Evolutionary conservation across 306 rosid genomes (phyloP).

Genomic region (Pterocarpus santalinus): DNA sequence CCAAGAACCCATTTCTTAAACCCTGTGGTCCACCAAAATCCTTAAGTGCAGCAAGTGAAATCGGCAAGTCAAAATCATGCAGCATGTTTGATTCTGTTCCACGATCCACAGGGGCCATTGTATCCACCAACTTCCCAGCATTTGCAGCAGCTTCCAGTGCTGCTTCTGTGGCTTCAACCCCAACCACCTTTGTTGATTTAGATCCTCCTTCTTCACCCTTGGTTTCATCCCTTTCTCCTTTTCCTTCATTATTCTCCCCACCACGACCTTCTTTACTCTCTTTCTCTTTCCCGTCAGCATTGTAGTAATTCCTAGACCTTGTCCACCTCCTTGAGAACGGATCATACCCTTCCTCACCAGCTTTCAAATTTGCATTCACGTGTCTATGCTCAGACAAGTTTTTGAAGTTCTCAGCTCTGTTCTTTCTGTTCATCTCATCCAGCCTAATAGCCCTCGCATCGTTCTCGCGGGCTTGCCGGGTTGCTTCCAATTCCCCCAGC

Average conservation of each 20-base stretch:
- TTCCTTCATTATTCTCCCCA: constrained; percentile 25
- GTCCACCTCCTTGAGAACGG: constrained; percentile 81
- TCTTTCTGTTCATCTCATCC: constrained; percentile 76
- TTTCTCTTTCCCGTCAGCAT: constrained; percentile 44
- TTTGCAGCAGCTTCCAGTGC: constrained; percentile 68
- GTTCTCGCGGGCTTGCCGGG: constrained; percentile 48
- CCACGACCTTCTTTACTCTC: constrained; percentile 34
- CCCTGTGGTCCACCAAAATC: constrained; percentile 64
- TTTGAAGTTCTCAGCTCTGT: constrained; percentile 67
- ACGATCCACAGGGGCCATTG: constrained; percentile 62
- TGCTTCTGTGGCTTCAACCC: constrained; percentile 49
- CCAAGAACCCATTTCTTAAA: constrained; percentile 55
- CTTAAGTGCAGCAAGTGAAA: constrained; percentile 61
- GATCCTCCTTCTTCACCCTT: not conserved
- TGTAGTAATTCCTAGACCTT: constrained; percentile 66
- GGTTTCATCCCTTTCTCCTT: constrained; percentile 39
- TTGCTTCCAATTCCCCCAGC: constrained; percentile 62
- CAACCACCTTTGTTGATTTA: constrained; percentile 34
- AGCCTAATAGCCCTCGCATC: constrained; percentile 63
- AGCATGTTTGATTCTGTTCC: constrained; percentile 57
- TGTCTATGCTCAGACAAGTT: constrained; percentile 58
- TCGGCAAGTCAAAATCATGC: constrained; percentile 66
- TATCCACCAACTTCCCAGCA: constrained; percentile 72
- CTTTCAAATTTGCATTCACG: constrained; percentile 50
- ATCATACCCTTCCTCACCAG: constrained; percentile 73